Evolutionary conservation across 2,329 filamentous ascomycete genomes (phyloP).

Genomic region (Aspergillus clavatus): DNA sequence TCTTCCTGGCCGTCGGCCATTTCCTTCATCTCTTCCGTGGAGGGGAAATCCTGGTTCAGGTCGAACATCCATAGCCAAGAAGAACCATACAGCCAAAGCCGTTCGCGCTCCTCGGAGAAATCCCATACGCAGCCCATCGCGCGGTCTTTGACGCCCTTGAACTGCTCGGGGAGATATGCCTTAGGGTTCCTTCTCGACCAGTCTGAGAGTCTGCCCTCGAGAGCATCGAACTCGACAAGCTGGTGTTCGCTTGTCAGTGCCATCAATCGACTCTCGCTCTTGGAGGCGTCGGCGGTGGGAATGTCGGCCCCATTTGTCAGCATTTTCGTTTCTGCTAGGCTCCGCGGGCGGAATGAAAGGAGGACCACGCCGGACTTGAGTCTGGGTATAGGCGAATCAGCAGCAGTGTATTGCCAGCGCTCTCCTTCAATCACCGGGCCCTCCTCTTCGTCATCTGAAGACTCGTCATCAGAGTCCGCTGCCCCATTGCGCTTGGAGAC

Average conservation of each 20-base stretch:
- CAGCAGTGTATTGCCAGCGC: conserved; percentile 71
- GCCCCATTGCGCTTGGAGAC: conserved; percentile 39
- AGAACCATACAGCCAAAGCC: conserved; percentile 82
- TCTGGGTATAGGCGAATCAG: conserved; percentile 63
- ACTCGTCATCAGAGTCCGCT: conserved; percentile 45
- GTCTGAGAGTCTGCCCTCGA: conserved; percentile 69
- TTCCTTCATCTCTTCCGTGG: conserved; percentile 27
- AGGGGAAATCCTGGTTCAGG: conserved; percentile 62
- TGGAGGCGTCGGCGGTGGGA: conserved; percentile 41
- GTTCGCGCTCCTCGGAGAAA: conserved; percentile 49
- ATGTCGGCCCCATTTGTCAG: conserved; percentile 42
- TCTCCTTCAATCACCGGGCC: conserved; percentile 53
- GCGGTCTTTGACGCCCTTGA: conserved; percentile 69
- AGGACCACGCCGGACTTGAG: conserved; percentile 61
- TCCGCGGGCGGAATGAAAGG: conserved; percentile 60
- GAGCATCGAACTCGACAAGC: conserved; percentile 72
- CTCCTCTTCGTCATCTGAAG: conserved; percentile 48
- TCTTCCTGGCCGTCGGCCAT: conserved; percentile 22
- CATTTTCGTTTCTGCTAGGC: conserved; percentile 17
- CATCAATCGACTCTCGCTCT: conserved; percentile 52
- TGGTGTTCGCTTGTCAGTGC: conserved; percentile 62
- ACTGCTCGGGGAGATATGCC: conserved; percentile 67
- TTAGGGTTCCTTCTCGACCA: conserved; percentile 84
- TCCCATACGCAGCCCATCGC: conserved; percentile 86
- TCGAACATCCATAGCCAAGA: conserved; percentile 93